A percentile compares a stretch with the other conserved stretches of the same genome.
Evolutionary conservation across 73 alveolate species (phyloP).

Genomic region (Tetrahymena elliotti): DNA sequence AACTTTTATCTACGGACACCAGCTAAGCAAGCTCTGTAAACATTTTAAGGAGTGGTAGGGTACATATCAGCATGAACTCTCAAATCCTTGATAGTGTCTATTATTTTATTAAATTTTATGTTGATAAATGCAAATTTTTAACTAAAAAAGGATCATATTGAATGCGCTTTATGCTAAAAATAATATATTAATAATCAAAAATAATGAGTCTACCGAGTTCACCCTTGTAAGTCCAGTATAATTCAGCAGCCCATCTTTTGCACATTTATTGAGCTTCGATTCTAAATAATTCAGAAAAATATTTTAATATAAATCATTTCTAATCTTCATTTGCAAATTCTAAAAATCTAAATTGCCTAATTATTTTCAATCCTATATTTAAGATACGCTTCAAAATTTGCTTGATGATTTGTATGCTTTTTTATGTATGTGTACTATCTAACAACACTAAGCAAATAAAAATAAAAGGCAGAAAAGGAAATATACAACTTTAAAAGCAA

Average conservation of each 20-base stretch:
- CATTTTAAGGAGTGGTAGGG: slow-evolving; percentile 60
- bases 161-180: not conserved
- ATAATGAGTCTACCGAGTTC: slow-evolving; percentile 37
- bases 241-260: slow-evolving; percentile 71
- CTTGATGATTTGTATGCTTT: slow-evolving; percentile 2
- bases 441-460: not conserved
- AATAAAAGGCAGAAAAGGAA: not conserved
- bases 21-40: slow-evolving; percentile 82
- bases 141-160: slow-evolving; percentile 28
- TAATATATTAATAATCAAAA: not conserved
- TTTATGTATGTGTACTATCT: not conserved
- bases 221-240: slow-evolving; percentile 41
- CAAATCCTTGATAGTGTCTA: slow-evolving; percentile 63
- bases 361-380: not conserved
- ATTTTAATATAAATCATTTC: not conserved
- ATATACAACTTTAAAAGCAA: not conserved
- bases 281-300: not conserved
- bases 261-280: slow-evolving; percentile 81
- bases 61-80: slow-evolving; percentile 76
- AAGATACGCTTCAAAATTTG: not conserved
- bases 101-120: not conserved
- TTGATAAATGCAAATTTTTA: not conserved
- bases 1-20: slow-evolving; percentile 82
- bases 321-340: not conserved
- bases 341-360: not conserved